Conservation (phyloP, 2,329 filamentous ascomycete genomes). For the Trichoderma semiorbis region DNA sequence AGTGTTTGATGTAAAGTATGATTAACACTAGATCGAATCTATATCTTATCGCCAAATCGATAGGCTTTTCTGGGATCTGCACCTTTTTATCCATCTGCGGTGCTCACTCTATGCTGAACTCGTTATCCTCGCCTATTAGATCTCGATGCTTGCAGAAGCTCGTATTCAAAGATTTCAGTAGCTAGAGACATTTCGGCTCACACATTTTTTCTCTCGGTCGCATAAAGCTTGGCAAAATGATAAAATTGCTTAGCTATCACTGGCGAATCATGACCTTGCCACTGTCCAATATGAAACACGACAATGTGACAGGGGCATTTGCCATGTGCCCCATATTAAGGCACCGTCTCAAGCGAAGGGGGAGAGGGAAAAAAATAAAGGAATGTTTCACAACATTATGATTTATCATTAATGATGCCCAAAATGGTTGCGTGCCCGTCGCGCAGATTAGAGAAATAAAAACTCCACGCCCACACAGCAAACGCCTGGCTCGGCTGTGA, state of each 20-base stretch:
- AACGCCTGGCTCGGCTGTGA: conserved; percentile 16
- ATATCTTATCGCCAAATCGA: not conserved
- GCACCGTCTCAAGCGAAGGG: conserved; percentile 4
- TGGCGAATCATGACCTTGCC: conserved; percentile 14
- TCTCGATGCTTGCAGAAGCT: not conserved
- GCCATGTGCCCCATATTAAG: conserved; percentile 13
- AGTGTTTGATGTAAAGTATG: not conserved
- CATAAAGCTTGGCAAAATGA: conserved; percentile 12
- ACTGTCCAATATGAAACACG: conserved; percentile 11
- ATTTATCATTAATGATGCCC: conserved; percentile 12
- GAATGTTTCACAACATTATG: conserved; percentile 14
- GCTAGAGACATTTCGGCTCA: conserved; percentile 5
- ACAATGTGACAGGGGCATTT: conserved; percentile 1
- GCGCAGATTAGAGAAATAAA: not conserved
- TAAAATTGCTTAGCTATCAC: conserved; percentile 13
- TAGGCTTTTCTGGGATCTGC: not conserved
- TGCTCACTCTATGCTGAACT: not conserved
- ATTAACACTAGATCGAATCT: not conserved
- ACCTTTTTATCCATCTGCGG: not conserved
- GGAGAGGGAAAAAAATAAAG: not conserved
- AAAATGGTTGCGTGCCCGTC: conserved; percentile 3
- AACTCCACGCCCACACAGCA: conserved; percentile 12
- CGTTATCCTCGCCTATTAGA: not conserved
- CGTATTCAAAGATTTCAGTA: not conserved
- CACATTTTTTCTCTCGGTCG: not conserved